A percentile compares a stretch with the other conserved stretches of the same genome.
These are phyloP conservation scores for Plasmodium billcollinsi DNA, from an alignment of 169 alveolate species.

Conservation along the genomic window DNA sequence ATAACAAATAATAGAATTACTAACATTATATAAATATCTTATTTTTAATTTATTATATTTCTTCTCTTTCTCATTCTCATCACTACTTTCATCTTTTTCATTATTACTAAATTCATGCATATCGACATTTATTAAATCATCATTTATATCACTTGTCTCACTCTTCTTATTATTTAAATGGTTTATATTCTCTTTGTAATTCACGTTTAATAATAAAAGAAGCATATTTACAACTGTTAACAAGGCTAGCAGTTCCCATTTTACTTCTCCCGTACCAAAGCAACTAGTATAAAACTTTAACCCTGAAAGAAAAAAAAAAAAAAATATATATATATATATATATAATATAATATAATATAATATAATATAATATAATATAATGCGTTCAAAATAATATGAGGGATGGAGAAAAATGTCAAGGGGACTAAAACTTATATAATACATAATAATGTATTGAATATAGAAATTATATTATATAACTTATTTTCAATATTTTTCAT, in stretches of 20 bases:
- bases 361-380: background rate
- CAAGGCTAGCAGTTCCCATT: conserved; percentile 64
- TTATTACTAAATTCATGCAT: conserved; percentile 73
- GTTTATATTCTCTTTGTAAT: conserved; percentile 59
- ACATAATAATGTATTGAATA: background rate
- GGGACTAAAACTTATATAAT: background rate
- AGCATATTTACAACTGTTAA: conserved; percentile 43
- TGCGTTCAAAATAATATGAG: background rate
- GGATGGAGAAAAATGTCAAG: background rate
- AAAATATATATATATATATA: background rate
- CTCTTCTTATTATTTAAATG: conserved; percentile 49
- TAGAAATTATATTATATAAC: background rate
- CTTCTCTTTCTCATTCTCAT: conserved; percentile 65
- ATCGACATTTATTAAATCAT: conserved; percentile 67
- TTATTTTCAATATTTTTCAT: background rate
- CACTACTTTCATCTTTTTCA: conserved; percentile 74
- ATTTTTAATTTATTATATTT: conserved; percentile 46
- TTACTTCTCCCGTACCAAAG: conserved; percentile 62
- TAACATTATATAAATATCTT: conserved; percentile 46
- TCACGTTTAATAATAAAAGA: conserved; percentile 44
- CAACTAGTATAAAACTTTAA: conserved; percentile 58
- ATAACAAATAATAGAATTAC: conserved; percentile 60
- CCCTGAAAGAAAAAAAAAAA: conserved; percentile 56
- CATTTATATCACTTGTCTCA: conserved; percentile 73
- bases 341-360: background rate